Evolutionary conservation across 805 yeast species (phyloP).

Genomic region (Candida palmyrensis): DNA sequence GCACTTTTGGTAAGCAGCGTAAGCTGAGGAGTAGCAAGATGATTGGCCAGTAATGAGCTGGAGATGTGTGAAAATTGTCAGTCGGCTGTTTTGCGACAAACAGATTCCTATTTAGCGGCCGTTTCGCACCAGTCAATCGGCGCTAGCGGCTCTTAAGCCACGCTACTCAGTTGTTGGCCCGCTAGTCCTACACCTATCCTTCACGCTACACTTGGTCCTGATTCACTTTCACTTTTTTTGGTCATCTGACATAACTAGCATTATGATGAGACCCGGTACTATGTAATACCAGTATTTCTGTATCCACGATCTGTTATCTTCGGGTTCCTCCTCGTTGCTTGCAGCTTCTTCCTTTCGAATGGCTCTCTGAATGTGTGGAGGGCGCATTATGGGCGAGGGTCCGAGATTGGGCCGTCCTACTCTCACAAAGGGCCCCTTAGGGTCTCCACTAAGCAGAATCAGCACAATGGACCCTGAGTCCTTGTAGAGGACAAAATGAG

Average conservation of each 20-base stretch:
- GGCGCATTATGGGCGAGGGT: slow-evolving; percentile 26
- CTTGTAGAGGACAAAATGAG: slow-evolving; percentile 1
- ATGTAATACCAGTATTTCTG: slow-evolving; percentile 63
- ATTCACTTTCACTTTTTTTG: slow-evolving; percentile 5
- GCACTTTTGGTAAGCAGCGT: too few relatives aligned
- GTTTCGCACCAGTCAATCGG: too few relatives aligned
- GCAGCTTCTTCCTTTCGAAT: slow-evolving; percentile 16
- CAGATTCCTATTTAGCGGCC: too few relatives aligned
- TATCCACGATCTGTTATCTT: slow-evolving; percentile 40
- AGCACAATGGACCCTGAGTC: background rate
- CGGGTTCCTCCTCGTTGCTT: slow-evolving; percentile 18
- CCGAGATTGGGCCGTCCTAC: slow-evolving; percentile 8
- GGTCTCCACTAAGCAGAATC: background rate
- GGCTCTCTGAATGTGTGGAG: slow-evolving; percentile 12
- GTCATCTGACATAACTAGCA: slow-evolving; percentile 23
- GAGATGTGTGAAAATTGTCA: too few relatives aligned
- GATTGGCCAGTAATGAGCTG: too few relatives aligned
- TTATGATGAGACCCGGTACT: slow-evolving; percentile 42
- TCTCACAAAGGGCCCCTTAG: slow-evolving; percentile 4
- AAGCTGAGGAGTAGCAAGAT: too few relatives aligned
- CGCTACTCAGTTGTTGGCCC: too few relatives aligned
- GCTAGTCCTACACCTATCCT: too few relatives aligned
- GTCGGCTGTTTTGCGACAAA: too few relatives aligned
- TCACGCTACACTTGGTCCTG: too few relatives aligned
- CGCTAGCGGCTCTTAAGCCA: too few relatives aligned